Conservation (phyloP, 2,329 filamentous ascomycete species). For the Cyclaneusma minus region DNA sequence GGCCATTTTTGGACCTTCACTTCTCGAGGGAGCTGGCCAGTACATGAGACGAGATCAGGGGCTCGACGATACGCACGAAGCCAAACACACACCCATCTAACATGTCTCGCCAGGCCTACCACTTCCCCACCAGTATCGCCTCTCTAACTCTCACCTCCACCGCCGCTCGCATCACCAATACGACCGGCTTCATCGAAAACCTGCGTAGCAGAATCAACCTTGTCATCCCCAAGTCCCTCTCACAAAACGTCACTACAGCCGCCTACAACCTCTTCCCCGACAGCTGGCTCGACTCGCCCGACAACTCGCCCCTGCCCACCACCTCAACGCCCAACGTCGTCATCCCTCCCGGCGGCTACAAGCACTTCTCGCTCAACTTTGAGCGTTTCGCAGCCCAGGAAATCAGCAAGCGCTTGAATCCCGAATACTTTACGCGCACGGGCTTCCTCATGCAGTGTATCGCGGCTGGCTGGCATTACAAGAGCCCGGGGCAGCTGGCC, state of each 20-base stretch:
- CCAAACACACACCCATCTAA: neutral
- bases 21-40: too few species aligned
- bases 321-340: conserved; percentile 22
- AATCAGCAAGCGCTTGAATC: conserved; percentile 51
- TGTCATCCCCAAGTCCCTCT: conserved; percentile 55
- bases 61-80: neutral
- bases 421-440: conserved; percentile 40
- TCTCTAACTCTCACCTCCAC: conserved; percentile 47
- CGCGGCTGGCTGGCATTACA: conserved; percentile 68
- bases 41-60: too few species aligned
- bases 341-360: conserved; percentile 23
- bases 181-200: conserved; percentile 47
- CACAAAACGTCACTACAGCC: conserved; percentile 47
- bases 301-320: conserved; percentile 37
- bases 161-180: conserved; percentile 43
- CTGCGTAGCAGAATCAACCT: conserved; percentile 38
- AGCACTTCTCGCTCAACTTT: conserved; percentile 56
- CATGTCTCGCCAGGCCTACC: conserved; percentile 21
- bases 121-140: conserved; percentile 34
- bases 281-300: conserved; percentile 45
- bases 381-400: conserved; percentile 74
- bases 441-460: conserved; percentile 66
- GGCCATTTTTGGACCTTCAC: neutral
- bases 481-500: conserved; percentile 49
- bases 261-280: conserved; percentile 50